These are phyloP conservation scores for Coemansia sp. DNA, from an alignment of 371 early-diverging fungal species.

Conservation along the genomic window DNA sequence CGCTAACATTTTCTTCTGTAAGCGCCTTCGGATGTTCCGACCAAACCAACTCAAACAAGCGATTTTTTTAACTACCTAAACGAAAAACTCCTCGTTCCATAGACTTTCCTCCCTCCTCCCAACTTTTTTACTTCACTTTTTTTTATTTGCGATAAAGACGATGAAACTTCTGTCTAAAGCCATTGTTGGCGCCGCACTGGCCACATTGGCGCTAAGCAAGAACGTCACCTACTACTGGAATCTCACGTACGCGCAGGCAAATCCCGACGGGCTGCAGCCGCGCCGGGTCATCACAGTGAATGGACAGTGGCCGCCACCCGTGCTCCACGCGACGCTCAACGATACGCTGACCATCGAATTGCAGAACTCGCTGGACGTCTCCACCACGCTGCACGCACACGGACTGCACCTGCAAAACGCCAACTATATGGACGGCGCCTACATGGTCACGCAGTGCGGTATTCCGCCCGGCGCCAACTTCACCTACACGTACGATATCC, in stretches of 20 bases:
- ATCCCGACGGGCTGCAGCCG: slow-evolving; percentile 61
- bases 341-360: slow-evolving; percentile 62
- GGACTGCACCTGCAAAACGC: slow-evolving; percentile 64
- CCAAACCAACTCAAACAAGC: too few species aligned
- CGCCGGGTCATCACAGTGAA: slow-evolving; percentile 69
- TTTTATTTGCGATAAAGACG: background rate
- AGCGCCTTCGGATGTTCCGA: too few species aligned
- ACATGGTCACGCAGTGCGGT: slow-evolving; percentile 54
- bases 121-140: background rate
- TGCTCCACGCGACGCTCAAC: slow-evolving; percentile 12
- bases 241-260: slow-evolving; percentile 62
- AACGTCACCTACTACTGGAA: slow-evolving; percentile 71
- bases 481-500: slow-evolving; percentile 53
- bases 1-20: too few species aligned
- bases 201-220: slow-evolving; percentile 39
- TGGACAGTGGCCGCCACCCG: slow-evolving; percentile 63
- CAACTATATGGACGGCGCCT: slow-evolving; percentile 60
- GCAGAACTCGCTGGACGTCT: slow-evolving; percentile 58
- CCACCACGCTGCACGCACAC: slow-evolving; percentile 65
- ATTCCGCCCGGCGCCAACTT: slow-evolving; percentile 56
- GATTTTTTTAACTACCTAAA: too few species aligned
- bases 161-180: background rate
- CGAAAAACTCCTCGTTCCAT: too few species aligned
- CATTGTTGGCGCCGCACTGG: background rate
- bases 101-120: background rate